phyloP scores from a whole-genome alignment of 176 grass and related monocot species.

The Oryza rufipogon region DNA sequence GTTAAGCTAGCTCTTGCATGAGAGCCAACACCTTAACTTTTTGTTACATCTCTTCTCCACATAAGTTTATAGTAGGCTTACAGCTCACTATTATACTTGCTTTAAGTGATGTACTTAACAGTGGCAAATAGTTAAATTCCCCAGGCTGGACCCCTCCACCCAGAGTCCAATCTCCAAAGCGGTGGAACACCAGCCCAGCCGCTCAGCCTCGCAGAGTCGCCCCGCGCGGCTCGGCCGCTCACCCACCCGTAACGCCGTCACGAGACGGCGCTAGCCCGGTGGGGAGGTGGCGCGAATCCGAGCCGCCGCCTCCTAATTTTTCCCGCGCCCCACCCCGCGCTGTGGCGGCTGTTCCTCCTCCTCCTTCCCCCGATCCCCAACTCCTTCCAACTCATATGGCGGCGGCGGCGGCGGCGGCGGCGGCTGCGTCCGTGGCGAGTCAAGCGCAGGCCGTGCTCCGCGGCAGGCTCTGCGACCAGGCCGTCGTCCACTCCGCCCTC shows the following conservation, averaged over 20 bases:
- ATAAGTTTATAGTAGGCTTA: no score
- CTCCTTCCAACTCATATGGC: conserved; percentile 28
- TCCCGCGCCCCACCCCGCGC: conserved; percentile 24
- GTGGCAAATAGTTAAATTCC: no score
- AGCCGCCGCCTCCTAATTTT: background rate
- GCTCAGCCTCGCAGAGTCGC: no score
- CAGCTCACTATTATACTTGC: no score
- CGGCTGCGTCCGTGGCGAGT: conserved; percentile 33
- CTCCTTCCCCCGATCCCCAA: background rate
- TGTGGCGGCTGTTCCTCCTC: background rate
- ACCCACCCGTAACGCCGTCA: no score
- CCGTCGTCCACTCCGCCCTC: conserved; percentile 58
- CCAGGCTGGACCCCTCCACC: background rate
- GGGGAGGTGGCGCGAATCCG: background rate
- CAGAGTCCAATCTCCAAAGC: background rate
- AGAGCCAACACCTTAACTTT: no score
- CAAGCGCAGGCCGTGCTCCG: conserved; percentile 61
- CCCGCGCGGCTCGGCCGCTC: no score
- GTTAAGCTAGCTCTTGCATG: no score
- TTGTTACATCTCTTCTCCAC: no score
- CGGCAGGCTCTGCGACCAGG: conserved; percentile 63
- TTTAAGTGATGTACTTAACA: no score
- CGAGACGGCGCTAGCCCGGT: no score
- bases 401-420: background rate
- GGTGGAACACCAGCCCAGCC: no score